Conservation (phyloP, 2,329 filamentous ascomycete genomes). For the Aspergillus clavatus region DNA sequence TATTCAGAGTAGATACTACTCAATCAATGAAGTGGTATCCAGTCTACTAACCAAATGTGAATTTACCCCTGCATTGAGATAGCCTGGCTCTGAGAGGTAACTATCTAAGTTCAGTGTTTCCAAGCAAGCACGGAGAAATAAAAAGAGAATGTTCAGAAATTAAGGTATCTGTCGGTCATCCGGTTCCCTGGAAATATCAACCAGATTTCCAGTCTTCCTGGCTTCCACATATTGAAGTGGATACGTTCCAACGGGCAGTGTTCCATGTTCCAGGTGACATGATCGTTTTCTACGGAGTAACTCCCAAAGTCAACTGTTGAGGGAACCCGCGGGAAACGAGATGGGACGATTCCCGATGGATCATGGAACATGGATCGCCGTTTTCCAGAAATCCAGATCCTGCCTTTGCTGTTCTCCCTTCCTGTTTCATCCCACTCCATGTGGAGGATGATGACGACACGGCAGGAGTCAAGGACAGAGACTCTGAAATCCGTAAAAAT, state of each 20-base stretch:
- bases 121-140: no score
- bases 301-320: neutral
- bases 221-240: neutral
- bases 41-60: no score
- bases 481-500: neutral
- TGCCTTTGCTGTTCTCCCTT: neutral
- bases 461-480: neutral
- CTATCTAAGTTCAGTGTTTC: no score
- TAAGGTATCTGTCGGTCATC: neutral
- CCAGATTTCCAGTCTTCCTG: neutral
- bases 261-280: no score
- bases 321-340: neutral
- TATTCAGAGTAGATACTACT: no score
- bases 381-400: neutral
- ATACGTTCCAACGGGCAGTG: neutral
- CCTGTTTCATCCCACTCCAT: neutral
- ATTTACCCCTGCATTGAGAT: no score
- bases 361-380: no score
- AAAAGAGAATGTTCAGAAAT: no score
- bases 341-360: no score
- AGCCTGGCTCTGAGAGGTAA: no score
- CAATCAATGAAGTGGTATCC: no score
- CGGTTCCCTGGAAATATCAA: neutral
- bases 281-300: no score
- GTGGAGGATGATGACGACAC: neutral